A percentile compares a stretch with the other conserved stretches of the same genome.
These are phyloP conservation scores for Epichloe bromicola DNA, from an alignment of 2,329 filamentous ascomycete species.

Conservation along the genomic window DNA sequence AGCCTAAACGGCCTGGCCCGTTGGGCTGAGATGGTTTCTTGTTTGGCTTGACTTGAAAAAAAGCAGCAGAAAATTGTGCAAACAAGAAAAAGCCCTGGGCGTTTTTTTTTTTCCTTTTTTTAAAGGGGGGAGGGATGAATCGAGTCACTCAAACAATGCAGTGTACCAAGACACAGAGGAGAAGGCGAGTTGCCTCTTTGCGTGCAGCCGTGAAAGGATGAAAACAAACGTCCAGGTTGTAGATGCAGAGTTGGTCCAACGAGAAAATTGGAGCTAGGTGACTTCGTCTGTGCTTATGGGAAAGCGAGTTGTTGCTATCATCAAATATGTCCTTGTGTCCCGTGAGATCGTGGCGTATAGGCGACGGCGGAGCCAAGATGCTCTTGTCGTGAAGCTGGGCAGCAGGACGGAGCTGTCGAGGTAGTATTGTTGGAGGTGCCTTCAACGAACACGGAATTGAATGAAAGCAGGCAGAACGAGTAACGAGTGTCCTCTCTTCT, in stretches of 20 bases:
- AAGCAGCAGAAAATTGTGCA: too few relatives aligned
- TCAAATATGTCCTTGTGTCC: neutral
- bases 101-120: neutral
- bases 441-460: neutral
- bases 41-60: neutral
- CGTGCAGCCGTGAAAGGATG: neutral
- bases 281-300: neutral
- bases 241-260: neutral
- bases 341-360: neutral
- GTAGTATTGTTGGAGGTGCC: neutral
- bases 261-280: neutral
- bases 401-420: neutral
- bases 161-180: slow-evolving; percentile 9
- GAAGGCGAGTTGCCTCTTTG: slow-evolving; percentile 1
- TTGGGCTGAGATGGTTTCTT: slow-evolving; percentile 2
- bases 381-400: neutral
- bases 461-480: neutral
- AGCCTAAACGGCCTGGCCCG: slow-evolving; percentile 8
- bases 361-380: neutral
- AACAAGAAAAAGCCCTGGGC: slow-evolving; percentile 1
- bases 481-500: neutral
- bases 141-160: slow-evolving; percentile 9
- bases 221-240: neutral
- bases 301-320: neutral
- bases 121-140: neutral